Evolutionary conservation across 1,284 basidiomycete genomes (phyloP), one percentile per base, ranked within the genome.

Genomic region (Malassezia yamatoensis): DNA sequence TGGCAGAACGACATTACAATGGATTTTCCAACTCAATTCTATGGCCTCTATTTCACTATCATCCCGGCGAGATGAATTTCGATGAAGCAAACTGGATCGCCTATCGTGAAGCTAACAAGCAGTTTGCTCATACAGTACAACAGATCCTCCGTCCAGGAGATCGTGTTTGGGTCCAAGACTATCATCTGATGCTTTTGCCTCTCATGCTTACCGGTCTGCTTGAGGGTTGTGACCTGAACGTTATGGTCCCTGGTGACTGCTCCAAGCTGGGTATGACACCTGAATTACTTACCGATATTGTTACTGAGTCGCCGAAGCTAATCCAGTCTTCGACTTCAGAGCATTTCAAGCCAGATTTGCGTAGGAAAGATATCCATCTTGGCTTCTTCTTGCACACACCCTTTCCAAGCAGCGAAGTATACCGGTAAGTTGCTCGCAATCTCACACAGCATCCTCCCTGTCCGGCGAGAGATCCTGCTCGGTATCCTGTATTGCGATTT

Each of bases 21-120:
- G 78, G 78, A n/a, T 98, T 99, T 81, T 91, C 90, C 64, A 99
- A 99, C 80, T 94, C 90, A 48, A 98, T 99, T 77, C 83, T 99
- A 38, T 99, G 93, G 93, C 93, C 93, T 0, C 80, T 99, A 45
- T 96, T 98, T 81, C 93, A 99, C 77, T 99, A 96, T 77, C 91
- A 96, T 76, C 64, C 66, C 0, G 70, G 72, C 8, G 70, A 72
- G 64, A 98, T 98, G 90, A 94, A 90, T 78, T 98, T 98, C 75
- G 93, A 96, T 78, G 90, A 96, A 78, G 87, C 87, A 70, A 88
- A 96, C 77, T 99, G 93, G 93, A 82, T 86, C 47, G 93, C 90
- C 1, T 99, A 98, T 77, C 84, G 93, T 35, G 90, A 96, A 76
- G 94, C 94, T 44, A 99, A 98, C 76, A 80, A 90, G 78, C 82